Conservation (phyloP, 73 alveolate genomes). For the Uronychia setigera region DNA sequence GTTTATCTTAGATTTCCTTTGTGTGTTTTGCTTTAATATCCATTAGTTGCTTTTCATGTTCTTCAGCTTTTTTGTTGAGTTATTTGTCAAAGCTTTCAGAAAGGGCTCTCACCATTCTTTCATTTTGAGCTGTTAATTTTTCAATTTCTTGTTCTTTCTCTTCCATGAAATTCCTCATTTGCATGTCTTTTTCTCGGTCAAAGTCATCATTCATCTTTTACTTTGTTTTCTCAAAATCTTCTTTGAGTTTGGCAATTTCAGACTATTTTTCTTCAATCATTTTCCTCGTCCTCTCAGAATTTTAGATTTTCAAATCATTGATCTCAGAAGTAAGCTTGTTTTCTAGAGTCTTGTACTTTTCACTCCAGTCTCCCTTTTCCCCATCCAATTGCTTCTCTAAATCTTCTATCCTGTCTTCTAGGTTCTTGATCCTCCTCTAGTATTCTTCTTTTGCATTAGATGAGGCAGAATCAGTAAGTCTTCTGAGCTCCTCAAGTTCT, state of each 20-base stretch:
- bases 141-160: constrained; percentile 33
- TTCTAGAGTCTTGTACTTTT: neutral
- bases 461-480: constrained; percentile 7
- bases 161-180: neutral
- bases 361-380: neutral
- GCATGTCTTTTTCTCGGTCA: constrained; percentile 2
- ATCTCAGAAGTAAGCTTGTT: neutral
- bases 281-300: constrained; percentile 21
- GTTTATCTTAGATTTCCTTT: constrained; percentile 8
- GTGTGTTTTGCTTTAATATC: constrained; percentile 26
- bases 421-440: constrained; percentile 20
- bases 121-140: constrained; percentile 11
- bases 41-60: constrained; percentile 11
- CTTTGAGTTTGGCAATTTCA: constrained; percentile 34
- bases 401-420: constrained; percentile 28
- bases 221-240: constrained; percentile 12
- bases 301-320: neutral
- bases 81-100: constrained; percentile 1
- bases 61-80: constrained; percentile 16
- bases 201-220: constrained; percentile 21
- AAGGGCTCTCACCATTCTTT: constrained; percentile 10
- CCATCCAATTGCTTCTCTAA: constrained; percentile 1
- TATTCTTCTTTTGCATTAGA: constrained; percentile 10
- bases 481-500: constrained; percentile 24
- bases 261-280: constrained; percentile 37